Evolutionary conservation across 768 basidiomycete species (phyloP), one percentile per base, ranked within the genome.

Genomic region (Rhodotorula toruloides): DNA sequence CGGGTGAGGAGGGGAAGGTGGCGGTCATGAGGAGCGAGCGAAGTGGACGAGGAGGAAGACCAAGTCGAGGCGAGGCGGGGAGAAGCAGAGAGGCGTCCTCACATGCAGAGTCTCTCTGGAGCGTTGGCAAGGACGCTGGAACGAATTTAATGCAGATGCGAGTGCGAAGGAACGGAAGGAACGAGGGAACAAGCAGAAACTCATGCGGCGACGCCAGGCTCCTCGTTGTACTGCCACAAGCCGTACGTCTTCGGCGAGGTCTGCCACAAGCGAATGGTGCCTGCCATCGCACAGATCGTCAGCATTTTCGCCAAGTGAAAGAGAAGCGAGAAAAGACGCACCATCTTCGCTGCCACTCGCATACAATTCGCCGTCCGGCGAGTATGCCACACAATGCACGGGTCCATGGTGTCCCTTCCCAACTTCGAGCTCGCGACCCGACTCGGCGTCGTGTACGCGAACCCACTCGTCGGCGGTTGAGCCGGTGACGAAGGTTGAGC

Each of bases 331-430:
- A 11, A 39, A 44, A 3, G 32, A 77, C 76, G 71, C 57, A 76
- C 78, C 79, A 67, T 81, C 77, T 87, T 94, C 94, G 74, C 90
- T 93, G 56, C 94, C 96, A 74, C 90, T 92, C 42, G 94, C 94
- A 77, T 90, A 98, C 82, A 96, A 84, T 81, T 98, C 96, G 31
- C 94, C 94, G 76, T 98, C 94, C 1, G 94, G 94, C 75, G 88
- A 90, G 49, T 66, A 72, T 74, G 9, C 34, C 8, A 68, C 50
- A 17, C 34, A 90, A 74, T 94, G 91, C 25, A 98, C 93, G 27
- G 94, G 93, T 31, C 94, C 96, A 76, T 98, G 96, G 75, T 98
- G 96, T 8, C 94, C 94, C 78, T 96, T 94, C 63, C 92, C 82
- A 37, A 96, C 84, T 63, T 97, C 94, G 69, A 84, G 79, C 79